These are phyloP conservation scores for Mycena albidolilacea DNA, from an alignment of 768 basidiomycete genomes.

Conservation along the genomic window DNA sequence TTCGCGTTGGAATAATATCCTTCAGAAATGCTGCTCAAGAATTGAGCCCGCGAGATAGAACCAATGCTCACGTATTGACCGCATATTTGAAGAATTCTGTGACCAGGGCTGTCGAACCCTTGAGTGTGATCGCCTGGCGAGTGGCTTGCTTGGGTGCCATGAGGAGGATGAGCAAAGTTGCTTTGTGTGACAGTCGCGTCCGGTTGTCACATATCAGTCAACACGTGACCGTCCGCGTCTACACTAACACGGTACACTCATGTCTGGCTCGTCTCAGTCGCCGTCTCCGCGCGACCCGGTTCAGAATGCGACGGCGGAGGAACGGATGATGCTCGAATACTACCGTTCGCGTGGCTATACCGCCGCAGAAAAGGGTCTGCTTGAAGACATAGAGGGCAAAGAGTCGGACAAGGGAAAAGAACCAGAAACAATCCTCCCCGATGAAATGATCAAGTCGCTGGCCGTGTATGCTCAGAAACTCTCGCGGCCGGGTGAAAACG, in stretches of 20 bases:
- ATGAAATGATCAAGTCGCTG: conserved; percentile 70
- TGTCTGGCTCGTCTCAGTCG: conserved; percentile 67
- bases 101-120: conserved; percentile 93
- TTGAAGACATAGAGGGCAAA: conserved; percentile 57
- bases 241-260: conserved; percentile 49
- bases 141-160: conserved; percentile 62
- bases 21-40: conserved; percentile 46
- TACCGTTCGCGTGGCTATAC: conserved; percentile 64
- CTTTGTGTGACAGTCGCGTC: too few species aligned
- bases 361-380: conserved; percentile 64
- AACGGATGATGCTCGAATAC: conserved; percentile 64
- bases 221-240: conserved; percentile 22
- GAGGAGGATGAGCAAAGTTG: not conserved
- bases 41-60: conserved; percentile 48
- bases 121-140: conserved; percentile 91
- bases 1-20: conserved; percentile 96
- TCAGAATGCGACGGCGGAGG: conserved; percentile 53
- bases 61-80: conserved; percentile 83
- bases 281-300: conserved; percentile 53
- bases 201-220: not conserved
- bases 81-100: conserved; percentile 99
- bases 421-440: conserved; percentile 57
- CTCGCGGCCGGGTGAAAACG: conserved; percentile 77
- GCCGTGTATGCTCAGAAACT: conserved; percentile 82
- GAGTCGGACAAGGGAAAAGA: conserved; percentile 60